Percentiles rank a stretch among this genome's conserved stretches.
Conservation (phyloP, 441 rosid genomes). For the Jatropha podagrica region DNA sequence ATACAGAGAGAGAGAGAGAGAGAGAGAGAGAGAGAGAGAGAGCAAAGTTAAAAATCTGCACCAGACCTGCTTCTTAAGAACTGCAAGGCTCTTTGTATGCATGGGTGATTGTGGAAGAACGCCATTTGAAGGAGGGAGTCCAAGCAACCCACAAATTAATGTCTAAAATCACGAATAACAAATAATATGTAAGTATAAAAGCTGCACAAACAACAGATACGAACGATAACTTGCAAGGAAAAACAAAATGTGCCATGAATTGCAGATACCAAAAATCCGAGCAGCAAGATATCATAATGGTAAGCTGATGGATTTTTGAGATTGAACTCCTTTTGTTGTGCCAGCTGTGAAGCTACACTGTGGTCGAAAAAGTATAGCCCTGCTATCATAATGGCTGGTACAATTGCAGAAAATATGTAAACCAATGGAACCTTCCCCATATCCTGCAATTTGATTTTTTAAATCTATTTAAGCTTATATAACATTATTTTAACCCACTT, state of each 20-base stretch:
- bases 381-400: conserved; percentile 86
- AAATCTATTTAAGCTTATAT: not conserved
- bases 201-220: conserved; percentile 4
- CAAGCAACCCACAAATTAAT: conserved; percentile 73
- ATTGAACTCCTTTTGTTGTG: conserved; percentile 86
- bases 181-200: conserved; percentile 15
- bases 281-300: conserved; percentile 71
- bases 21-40: conserved; percentile 1
- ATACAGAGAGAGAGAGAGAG: not conserved
- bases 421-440: conserved; percentile 64
- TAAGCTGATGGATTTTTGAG: conserved; percentile 83
- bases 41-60: not conserved
- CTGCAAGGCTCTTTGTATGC: conserved; percentile 91
- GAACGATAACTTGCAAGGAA: conserved; percentile 3
- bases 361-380: conserved; percentile 91
- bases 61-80: conserved; percentile 75
- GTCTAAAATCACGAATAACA: conserved; percentile 42
- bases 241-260: not conserved
- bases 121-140: conserved; percentile 91
- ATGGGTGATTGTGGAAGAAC: conserved; percentile 91
- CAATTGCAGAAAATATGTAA: conserved; percentile 66
- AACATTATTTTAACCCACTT: not conserved
- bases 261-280: conserved; percentile 61
- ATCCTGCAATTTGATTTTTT: conserved; percentile 47
- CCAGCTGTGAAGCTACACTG: conserved; percentile 87